Percentiles rank a stretch among this genome's conserved stretches.
Evolutionary conservation across 805 yeast genomes (phyloP).

Genomic region (Metschnikowia drakensbergensis): DNA sequence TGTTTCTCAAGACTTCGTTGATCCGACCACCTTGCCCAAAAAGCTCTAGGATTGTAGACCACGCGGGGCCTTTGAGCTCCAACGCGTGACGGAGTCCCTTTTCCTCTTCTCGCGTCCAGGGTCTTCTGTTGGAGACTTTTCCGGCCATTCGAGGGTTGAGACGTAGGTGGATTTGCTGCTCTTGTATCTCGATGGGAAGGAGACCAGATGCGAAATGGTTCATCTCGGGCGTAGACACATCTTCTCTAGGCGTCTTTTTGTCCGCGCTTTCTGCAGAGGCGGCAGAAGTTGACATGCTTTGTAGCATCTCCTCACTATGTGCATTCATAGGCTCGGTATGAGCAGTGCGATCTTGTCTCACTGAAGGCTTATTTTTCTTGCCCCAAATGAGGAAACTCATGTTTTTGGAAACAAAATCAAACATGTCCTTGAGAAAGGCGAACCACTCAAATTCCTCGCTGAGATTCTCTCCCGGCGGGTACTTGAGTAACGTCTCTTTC

Average conservation of each 20-base stretch:
- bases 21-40: conserved; percentile 92
- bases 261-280: neutral
- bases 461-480: conserved; percentile 47
- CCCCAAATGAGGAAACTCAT: conserved; percentile 75
- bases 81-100: conserved; percentile 77
- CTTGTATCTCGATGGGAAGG: conserved; percentile 42
- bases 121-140: conserved; percentile 46
- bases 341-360: conserved; percentile 4
- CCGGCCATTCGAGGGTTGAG: conserved; percentile 28
- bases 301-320: conserved; percentile 18
- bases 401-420: conserved; percentile 73
- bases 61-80: conserved; percentile 82
- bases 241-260: neutral
- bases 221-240: conserved; percentile 18
- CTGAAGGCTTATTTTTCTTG: conserved; percentile 33
- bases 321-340: conserved; percentile 9
- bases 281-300: neutral
- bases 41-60: conserved; percentile 87
- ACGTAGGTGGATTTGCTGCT: conserved; percentile 40
- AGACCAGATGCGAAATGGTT: conserved; percentile 30
- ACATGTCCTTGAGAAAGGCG: conserved; percentile 70
- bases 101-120: conserved; percentile 90
- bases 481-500: conserved; percentile 53
- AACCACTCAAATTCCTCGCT: conserved; percentile 82
- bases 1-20: conserved; percentile 76